Conservation (phyloP, 2,329 filamentous ascomycete species). For the Fusarium lateritium region DNA sequence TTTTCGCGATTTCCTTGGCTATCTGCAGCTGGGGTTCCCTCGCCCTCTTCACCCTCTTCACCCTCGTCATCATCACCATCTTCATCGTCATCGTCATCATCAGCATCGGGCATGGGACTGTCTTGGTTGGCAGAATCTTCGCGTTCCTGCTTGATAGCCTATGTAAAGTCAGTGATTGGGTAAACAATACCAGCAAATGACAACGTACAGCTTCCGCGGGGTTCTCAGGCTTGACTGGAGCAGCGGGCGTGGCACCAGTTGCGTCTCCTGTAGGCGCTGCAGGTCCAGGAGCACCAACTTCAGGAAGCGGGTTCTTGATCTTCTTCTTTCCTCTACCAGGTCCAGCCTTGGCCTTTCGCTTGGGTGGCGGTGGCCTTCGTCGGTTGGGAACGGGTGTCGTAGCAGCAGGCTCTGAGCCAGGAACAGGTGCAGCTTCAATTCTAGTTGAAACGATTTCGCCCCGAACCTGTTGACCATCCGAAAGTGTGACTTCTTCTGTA, state of each 20-base stretch:
- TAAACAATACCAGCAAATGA: not conserved
- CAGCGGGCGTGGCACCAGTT: constrained; percentile 55
- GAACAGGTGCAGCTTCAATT: constrained; percentile 61
- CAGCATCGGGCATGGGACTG: constrained; percentile 68
- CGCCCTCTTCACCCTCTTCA: constrained; percentile 64
- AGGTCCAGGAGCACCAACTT: constrained; percentile 50
- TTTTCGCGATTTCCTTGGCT: constrained; percentile 51
- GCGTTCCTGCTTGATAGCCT: constrained; percentile 61
- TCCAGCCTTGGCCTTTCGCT: constrained; percentile 82
- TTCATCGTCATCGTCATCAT: constrained; percentile 63
- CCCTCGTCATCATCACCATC: constrained; percentile 65
- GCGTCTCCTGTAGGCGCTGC: constrained; percentile 54
- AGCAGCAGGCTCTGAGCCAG: constrained; percentile 68
- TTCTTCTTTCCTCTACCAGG: constrained; percentile 85
- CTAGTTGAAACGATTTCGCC: constrained; percentile 82
- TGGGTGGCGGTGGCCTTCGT: constrained; percentile 81
- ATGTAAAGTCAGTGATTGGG: constrained; percentile 37
- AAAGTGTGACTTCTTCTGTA: constrained; percentile 86
- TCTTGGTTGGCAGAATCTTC: constrained; percentile 63
- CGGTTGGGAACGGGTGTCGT: constrained; percentile 59
- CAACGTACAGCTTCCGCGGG: constrained; percentile 53
- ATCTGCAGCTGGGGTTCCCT: constrained; percentile 53
- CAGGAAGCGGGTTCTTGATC: constrained; percentile 70
- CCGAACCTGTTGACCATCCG: constrained; percentile 83
- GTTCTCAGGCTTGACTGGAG: constrained; percentile 57